A percentile compares a stretch with the other conserved stretches of the same genome.
phyloP scores from a whole-genome alignment of 2,329 filamentous ascomycete species.

The Calonectria hongkongensis region DNA sequence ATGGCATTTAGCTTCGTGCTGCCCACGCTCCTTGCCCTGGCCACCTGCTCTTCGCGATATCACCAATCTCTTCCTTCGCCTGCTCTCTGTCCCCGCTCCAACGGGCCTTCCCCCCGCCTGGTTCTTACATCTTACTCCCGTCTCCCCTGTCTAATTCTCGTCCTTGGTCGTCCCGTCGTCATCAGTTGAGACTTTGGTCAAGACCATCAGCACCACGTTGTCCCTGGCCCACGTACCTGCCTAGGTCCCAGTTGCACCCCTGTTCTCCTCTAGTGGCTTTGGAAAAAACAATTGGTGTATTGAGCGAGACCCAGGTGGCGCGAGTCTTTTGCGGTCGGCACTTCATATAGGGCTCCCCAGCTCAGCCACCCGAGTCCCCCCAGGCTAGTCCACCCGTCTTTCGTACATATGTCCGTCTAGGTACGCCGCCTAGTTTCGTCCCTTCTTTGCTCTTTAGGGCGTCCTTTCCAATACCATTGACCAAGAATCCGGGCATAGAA shows the following conservation, averaged over 20 bases:
- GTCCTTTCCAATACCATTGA: slow-evolving; percentile 37
- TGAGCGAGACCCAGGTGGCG: slow-evolving; percentile 36
- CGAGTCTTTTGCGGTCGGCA: slow-evolving; percentile 36
- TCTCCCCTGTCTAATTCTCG: slow-evolving; percentile 42
- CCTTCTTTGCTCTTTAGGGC: slow-evolving; percentile 14
- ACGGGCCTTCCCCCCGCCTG: slow-evolving; percentile 27
- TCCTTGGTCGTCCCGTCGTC: slow-evolving; percentile 33
- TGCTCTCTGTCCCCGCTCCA: slow-evolving; percentile 19
- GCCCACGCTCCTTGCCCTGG: slow-evolving; percentile 38
- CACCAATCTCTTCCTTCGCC: slow-evolving; percentile 40
- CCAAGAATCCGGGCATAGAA: slow-evolving; percentile 30
- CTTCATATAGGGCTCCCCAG: slow-evolving; percentile 50
- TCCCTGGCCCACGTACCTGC: slow-evolving; percentile 35
- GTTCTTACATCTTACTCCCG: slow-evolving; percentile 15
- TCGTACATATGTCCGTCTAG: slow-evolving; percentile 47
- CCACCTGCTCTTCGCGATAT: slow-evolving; percentile 45
- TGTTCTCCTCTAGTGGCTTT: slow-evolving; percentile 45
- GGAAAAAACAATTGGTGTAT: slow-evolving; percentile 39
- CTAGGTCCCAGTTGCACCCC: slow-evolving; percentile 36
- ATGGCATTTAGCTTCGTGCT: slow-evolving; percentile 49
- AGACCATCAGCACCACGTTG: slow-evolving; percentile 36
- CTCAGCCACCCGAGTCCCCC: slow-evolving; percentile 50
- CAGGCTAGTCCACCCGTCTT: slow-evolving; percentile 39
- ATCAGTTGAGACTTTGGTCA: slow-evolving; percentile 40
- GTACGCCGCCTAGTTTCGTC: slow-evolving; percentile 24